Base-by-base conservation (phyloP, 2,329 filamentous ascomycete genomes). In the Cytospora paraplurivora region DNA sequence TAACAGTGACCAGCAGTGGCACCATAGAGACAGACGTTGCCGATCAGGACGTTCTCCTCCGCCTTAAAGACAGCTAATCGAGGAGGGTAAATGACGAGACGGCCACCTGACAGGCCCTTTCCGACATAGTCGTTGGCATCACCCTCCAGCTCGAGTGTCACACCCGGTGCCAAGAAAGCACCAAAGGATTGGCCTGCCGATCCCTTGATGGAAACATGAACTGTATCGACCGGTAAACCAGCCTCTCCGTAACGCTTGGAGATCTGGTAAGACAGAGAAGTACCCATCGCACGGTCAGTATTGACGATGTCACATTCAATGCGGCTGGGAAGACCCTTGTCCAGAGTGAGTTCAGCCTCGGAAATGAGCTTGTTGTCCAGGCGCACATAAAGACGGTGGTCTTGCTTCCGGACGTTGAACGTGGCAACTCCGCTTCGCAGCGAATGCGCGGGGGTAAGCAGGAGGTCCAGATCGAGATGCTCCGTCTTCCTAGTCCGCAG, bases 261-360 rank as follows among this genome's bases (percentile, higher is more conserved):
- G 74, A 98, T 92, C 68, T 97, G 93, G 81, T 97, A 98, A 0
- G 94, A 97, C 4, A 98, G 85, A 2, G 93, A 97, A 6, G 94
- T 93, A 72, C 94, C 94, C 78, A 97, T 86, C 37, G 92, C 91
- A 78, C 94, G 92, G 75, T 98, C 94, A 38, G 94, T 98, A 78
- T 98, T 98, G 79, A 97, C 90, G 72, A 98, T 90, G 72, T 97
- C 94, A 71, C 92, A 96, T 80, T 98, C 94, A 68, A 98, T 95
- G 63, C 94, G 86, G 66, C 92, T 95, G 15, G 94, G 94, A 17
- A 97, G 81, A 37, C 94, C 93, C 82, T 96, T 97, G 78, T 97
- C 93, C 13, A 98, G 85, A 47, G 94, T 96, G 70, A 97, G 82
- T 78, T 98, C 94, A 10, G 93, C 93, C 78, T 98, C 94, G 0